A percentile compares a stretch with the other conserved stretches of the same genome.
Evolutionary conservation across 2,329 filamentous ascomycete genomes (phyloP).

Genomic region (Verticillium longisporum): DNA sequence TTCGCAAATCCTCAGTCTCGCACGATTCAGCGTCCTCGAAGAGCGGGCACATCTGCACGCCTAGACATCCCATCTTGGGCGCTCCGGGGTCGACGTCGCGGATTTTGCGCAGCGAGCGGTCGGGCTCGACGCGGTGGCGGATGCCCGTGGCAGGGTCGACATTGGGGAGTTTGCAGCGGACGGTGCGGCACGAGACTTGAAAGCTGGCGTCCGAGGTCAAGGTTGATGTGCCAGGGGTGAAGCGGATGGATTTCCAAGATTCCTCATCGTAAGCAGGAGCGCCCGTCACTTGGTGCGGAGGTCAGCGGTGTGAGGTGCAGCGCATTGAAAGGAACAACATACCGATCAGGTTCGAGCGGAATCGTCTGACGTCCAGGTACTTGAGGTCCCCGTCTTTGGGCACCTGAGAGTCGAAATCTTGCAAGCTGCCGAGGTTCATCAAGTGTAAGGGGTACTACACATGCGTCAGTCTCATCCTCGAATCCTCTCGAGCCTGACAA

Average conservation of each 20-base stretch:
- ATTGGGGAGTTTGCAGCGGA: slow-evolving; percentile 64
- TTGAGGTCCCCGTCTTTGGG: slow-evolving; percentile 39
- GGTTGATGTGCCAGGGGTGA: slow-evolving; percentile 41
- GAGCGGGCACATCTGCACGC: slow-evolving; percentile 59
- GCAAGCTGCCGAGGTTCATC: slow-evolving; percentile 57
- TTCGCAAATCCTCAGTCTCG: slow-evolving; percentile 24
- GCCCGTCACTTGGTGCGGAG: slow-evolving; percentile 44
- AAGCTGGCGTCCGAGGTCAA: slow-evolving; percentile 37
- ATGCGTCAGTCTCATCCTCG: neutral
- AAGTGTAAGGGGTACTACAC: slow-evolving; percentile 62
- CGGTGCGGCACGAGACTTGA: slow-evolving; percentile 57
- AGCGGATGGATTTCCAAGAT: slow-evolving; percentile 55
- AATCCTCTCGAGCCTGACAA: slow-evolving; percentile 5
- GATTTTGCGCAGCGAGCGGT: slow-evolving; percentile 49
- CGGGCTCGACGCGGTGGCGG: slow-evolving; percentile 48
- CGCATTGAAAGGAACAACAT: neutral
- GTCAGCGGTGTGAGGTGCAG: neutral
- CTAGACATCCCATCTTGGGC: slow-evolving; percentile 49
- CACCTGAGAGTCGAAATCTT: slow-evolving; percentile 51
- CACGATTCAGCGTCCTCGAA: slow-evolving; percentile 25
- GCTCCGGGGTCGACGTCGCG: slow-evolving; percentile 56
- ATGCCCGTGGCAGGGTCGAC: slow-evolving; percentile 56
- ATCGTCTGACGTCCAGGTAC: slow-evolving; percentile 54
- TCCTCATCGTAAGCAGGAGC: slow-evolving; percentile 62
- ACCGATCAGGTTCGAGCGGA: slow-evolving; percentile 67